Base-by-base conservation (phyloP, 805 yeast genomes). In the Isabelozyma gotoi region DNA sequence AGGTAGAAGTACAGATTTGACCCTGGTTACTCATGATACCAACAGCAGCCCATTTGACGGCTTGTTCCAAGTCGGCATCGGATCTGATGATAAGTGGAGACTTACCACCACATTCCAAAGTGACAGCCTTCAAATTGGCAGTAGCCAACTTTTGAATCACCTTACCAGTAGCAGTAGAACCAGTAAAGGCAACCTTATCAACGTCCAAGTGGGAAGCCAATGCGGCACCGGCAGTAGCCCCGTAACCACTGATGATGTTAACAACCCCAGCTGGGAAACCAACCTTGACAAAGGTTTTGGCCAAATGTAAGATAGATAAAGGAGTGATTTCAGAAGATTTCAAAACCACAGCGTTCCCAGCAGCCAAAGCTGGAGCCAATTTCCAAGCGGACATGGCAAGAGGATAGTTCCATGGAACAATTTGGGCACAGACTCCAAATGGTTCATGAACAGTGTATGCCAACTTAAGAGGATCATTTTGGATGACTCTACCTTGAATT, bases 271-370 rank as follows among this genome's bases (percentile, higher is more conserved):
- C 75, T 35, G 91, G 92, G 68, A 85, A 78, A 1, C 90, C 92
- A 11, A 85, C 89, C 51, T 78, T 71, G 53, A 70, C 68, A 54
- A 81, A 79, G 42, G 80, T 63, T 19, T 68, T 67, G 32, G 85
- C 89, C 46, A 85, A 71, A 52, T 74, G 70, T 50, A 85, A 75
- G 51, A 84, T 70, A 19, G 89, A 80, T 53, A 86, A 72, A 10
- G 94, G 94, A 5, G 92, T 85, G 51, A 82, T 68, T 65, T 87
- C 94, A 44, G 89, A 83, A 2, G 88, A 76, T 64, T 86, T 86
- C 61, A 86, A 75, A 36, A 86, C 80, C 37, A 84, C 77, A 11
- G 80, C 75, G 64, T 87, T 85, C 42, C 94, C 94, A 41, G 88
- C 84, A 34, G 91, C 89, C 50, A 86, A 67, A 7, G 95, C 94